Percentiles rank a stretch among this genome's conserved stretches.
These are phyloP conservation scores for Phytophthora agathidicida DNA, from an alignment of 352 stramenopile genomes.

Conservation along the genomic window DNA sequence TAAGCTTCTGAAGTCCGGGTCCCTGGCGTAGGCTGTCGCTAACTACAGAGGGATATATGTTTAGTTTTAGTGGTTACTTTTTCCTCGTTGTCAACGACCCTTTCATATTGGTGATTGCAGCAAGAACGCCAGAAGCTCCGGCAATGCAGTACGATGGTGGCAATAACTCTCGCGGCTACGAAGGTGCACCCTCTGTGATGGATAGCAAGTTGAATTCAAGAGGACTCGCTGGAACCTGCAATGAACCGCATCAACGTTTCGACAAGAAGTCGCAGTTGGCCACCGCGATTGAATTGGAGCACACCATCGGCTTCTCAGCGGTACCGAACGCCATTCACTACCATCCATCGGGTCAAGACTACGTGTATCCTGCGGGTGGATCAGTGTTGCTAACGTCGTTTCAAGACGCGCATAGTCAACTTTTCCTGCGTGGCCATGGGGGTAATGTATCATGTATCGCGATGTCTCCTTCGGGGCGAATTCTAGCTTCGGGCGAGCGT, in stretches of 20 bases:
- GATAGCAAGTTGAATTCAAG: conserved; percentile 15
- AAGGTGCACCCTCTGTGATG: conserved; percentile 11
- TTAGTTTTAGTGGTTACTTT: conserved; percentile 27
- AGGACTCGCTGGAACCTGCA: conserved; percentile 2
- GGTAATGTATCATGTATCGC: conserved; percentile 81
- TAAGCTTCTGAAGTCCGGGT: conserved; percentile 26
- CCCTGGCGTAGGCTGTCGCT: conserved; percentile 5
- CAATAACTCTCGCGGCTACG: conserved; percentile 27
- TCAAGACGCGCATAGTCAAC: conserved; percentile 79
- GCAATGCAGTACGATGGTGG: conserved; percentile 38
- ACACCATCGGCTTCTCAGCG: conserved; percentile 92
- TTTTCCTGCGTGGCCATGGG: conserved; percentile 88
- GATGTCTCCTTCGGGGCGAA: conserved; percentile 75
- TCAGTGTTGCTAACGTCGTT: conserved; percentile 84
- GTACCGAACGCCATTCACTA: conserved; percentile 87
- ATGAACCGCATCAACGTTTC: neutral
- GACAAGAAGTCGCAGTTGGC: conserved; percentile 18
- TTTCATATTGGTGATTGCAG: conserved; percentile 7
- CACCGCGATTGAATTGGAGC: conserved; percentile 86
- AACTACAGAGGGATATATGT: conserved; percentile 22
- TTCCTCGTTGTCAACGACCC: conserved; percentile 6
- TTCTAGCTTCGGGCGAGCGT: conserved; percentile 87
- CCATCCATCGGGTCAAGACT: conserved; percentile 81
- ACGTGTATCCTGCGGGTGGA: conserved; percentile 88
- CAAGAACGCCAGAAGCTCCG: neutral